phyloP scores from a whole-genome alignment of 164 flowering plant species.

The Vitis vinifera region DNA sequence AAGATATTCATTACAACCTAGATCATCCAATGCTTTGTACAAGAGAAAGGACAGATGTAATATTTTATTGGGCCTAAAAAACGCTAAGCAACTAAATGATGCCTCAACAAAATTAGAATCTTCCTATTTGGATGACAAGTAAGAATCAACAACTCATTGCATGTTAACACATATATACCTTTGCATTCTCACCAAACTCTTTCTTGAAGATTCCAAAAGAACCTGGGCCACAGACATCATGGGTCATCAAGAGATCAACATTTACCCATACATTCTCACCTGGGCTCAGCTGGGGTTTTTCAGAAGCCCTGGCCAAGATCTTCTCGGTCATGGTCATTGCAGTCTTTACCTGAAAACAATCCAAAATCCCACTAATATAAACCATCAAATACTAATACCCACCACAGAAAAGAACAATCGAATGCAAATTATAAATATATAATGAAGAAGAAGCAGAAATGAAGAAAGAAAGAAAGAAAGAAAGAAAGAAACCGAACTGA shows the following conservation, averaged over 20 bases:
- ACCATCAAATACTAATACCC: not conserved
- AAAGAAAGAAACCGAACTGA: constrained; percentile 45
- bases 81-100: too few relatives aligned
- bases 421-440: not conserved
- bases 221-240: constrained; percentile 98
- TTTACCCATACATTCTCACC: constrained; percentile 99
- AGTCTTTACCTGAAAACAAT: constrained; percentile 66
- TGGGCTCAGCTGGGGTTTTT: constrained; percentile 69
- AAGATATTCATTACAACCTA: too few relatives aligned
- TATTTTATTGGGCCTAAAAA: too few relatives aligned
- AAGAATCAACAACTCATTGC: not conserved
- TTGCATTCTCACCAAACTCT: constrained; percentile 90
- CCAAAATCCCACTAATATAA: constrained; percentile 5
- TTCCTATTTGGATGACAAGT: too few relatives aligned
- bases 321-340: constrained; percentile 98
- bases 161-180: constrained; percentile 45
- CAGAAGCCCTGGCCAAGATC: constrained; percentile 85
- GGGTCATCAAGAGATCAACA: constrained; percentile 96
- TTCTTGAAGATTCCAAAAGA: constrained; percentile 85
- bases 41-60: too few relatives aligned
- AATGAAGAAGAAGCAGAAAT: not conserved
- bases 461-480: not conserved
- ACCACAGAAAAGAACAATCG: not conserved
- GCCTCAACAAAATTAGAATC: too few relatives aligned
- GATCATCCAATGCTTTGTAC: too few relatives aligned